Conservation (phyloP, 768 basidiomycete species). For the Auricularia sp. region DNA sequence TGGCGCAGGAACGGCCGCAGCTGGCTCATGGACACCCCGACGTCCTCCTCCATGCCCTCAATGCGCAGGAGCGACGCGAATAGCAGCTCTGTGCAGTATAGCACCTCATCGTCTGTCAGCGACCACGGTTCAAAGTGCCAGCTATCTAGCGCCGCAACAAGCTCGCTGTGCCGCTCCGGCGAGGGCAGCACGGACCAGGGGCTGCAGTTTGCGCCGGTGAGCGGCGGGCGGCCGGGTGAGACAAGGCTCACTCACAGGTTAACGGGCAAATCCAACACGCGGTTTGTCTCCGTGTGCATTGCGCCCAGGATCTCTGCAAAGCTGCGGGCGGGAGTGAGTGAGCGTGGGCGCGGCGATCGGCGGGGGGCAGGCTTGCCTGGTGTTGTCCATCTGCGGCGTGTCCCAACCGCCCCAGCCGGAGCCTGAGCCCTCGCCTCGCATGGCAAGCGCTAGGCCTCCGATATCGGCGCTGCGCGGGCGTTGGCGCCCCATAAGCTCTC, state of each 20-base stretch:
- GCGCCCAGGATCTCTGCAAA: conserved; percentile 78
- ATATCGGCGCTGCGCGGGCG: conserved; percentile 66
- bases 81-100: conserved; percentile 70
- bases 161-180: conserved; percentile 40
- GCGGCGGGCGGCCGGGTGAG: not conserved
- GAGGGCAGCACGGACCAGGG: conserved; percentile 42
- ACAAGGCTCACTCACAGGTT: conserved; percentile 28
- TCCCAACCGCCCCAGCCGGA: conserved; percentile 63
- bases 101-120: conserved; percentile 70
- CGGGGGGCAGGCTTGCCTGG: conserved; percentile 32
- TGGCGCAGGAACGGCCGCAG: conserved; percentile 73
- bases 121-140: conserved; percentile 91
- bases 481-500: not conserved
- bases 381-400: conserved; percentile 35
- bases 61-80: conserved; percentile 80
- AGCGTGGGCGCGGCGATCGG: conserved; percentile 4
- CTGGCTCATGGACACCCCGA: conserved; percentile 48
- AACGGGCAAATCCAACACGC: conserved; percentile 51
- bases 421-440: conserved; percentile 39
- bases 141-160: conserved; percentile 57
- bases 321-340: conserved; percentile 24
- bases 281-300: conserved; percentile 72
- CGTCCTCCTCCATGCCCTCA: conserved; percentile 40
- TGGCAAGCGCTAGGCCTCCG: conserved; percentile 77
- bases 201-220: conserved; percentile 14